phyloP scores from a whole-genome alignment of 352 stramenopile species.

The Phytopythium boreale region DNA sequence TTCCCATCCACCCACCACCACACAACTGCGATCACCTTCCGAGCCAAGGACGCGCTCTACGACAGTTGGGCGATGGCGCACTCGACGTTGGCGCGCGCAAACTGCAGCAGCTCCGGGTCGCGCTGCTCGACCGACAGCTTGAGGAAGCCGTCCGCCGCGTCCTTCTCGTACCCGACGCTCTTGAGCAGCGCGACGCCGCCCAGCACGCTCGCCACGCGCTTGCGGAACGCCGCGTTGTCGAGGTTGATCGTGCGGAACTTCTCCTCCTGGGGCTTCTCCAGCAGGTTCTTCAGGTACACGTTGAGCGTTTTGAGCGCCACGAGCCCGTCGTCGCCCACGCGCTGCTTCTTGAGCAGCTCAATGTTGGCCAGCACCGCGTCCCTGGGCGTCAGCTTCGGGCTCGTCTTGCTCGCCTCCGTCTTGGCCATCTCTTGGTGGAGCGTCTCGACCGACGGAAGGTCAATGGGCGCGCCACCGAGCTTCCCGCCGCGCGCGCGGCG shows the following conservation, averaged over 20 bases:
- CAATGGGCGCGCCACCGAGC: conserved; percentile 63
- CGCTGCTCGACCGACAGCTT: conserved; percentile 61
- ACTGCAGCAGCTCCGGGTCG: conserved; percentile 61
- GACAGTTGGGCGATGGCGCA: conserved; percentile 65
- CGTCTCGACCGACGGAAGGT: conserved; percentile 39
- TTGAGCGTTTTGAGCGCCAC: conserved; percentile 82
- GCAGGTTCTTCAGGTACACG: conserved; percentile 86
- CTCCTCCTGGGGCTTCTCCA: conserved; percentile 85
- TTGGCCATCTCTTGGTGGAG: conserved; percentile 11
- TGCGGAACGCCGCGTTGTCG: conserved; percentile 89
- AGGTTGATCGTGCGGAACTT: conserved; percentile 92
- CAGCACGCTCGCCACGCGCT: conserved; percentile 81
- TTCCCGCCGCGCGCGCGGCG: conserved; percentile 79
- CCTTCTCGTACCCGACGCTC: conserved; percentile 87
- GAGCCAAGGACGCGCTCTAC: conserved; percentile 7
- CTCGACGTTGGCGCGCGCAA: conserved; percentile 53
- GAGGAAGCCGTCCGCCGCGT: conserved; percentile 60
- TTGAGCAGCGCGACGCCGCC: conserved; percentile 86
- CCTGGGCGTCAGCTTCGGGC: conserved; percentile 42
- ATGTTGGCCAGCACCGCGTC: conserved; percentile 76
- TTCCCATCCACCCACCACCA: not conserved
- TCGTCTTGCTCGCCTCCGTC: conserved; percentile 32
- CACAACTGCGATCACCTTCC: not conserved
- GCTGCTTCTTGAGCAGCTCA: conserved; percentile 83
- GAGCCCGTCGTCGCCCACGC: conserved; percentile 75